A percentile compares a stretch with the other conserved stretches of the same genome.
Conservation (phyloP, 805 yeast species). For the Hanseniaspora singularis region DNA sequence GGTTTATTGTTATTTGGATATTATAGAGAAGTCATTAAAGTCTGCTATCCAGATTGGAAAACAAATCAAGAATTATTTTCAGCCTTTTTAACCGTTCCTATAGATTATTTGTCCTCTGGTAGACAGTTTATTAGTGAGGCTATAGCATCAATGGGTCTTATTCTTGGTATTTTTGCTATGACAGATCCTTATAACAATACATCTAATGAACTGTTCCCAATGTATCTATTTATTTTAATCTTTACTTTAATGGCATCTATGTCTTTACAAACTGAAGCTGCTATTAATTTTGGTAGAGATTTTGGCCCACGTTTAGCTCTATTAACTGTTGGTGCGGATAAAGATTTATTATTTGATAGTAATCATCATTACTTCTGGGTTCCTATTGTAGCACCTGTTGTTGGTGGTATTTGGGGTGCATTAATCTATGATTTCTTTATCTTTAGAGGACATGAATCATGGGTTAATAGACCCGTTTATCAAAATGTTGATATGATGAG, state of each 20-base stretch:
- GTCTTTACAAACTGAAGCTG: conserved; percentile 45
- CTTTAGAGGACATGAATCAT: conserved; percentile 42
- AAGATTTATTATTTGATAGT: conserved; percentile 30
- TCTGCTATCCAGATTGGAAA: conserved; percentile 24
- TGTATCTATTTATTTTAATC: conserved; percentile 36
- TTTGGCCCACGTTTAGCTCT: conserved; percentile 43
- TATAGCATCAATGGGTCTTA: conserved; percentile 35
- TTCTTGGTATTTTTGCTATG: conserved; percentile 38
- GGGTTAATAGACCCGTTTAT: conserved; percentile 35
- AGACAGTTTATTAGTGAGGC: conserved; percentile 41
- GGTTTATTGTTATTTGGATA: conserved; percentile 37
- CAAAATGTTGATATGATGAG: conserved; percentile 20
- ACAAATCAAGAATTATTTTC: conserved; percentile 30
- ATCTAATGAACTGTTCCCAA: conserved; percentile 36
- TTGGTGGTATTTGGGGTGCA: conserved; percentile 40
- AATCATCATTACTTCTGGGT: conserved; percentile 42
- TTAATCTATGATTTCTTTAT: conserved; percentile 40
- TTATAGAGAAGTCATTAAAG: conserved; percentile 31
- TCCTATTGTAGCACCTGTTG: conserved; percentile 39
- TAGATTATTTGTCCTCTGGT: conserved; percentile 30
- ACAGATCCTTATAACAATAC: conserved; percentile 41
- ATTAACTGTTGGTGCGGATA: conserved; percentile 37
- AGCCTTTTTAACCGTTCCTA: conserved; percentile 38
- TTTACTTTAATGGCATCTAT: conserved; percentile 37
- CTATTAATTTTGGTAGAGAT: conserved; percentile 45